Base-by-base conservation (phyloP, 192 early-diverging fungal species). In the Kickxella alabastrina region DNA sequence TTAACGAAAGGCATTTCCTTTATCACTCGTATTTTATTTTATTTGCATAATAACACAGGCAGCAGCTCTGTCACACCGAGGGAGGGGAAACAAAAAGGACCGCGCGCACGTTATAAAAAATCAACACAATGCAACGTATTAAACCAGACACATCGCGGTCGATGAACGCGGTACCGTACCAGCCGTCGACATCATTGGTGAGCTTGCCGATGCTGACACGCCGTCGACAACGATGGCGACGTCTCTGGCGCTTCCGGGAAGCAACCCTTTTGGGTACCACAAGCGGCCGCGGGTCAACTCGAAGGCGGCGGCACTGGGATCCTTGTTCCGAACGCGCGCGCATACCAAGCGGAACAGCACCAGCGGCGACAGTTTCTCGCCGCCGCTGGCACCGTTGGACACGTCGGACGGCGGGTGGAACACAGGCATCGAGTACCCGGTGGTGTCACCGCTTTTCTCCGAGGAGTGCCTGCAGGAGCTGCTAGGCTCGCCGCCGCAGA, bases 391-490 rank as follows among this genome's bases (percentile, higher is more conserved):
- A 4, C 62, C 62, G 15, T 58, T 48, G 49, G 62, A 60, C 25
- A 31, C 39, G 28, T 15, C 55, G 12, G 42, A 40, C 18, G 49
- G 34, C 22, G 38, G 28, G 21, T 75, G 71, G 71, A 57, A 36
- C 32, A 53, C 54, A 7, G 53, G 60, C 44, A 63, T 75, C 15
- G 71, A 75, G 28, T 58, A 47, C 37, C 64, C 71, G 27, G 52
- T 47, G 12, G 51, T 75, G 52, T 66, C 65, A 50, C 60, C 71
- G 27, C 49, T 75, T 26, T 75, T 75, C 44, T 52, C 51, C 9
- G 71, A 75, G 48, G 71, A 75, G 57, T 41, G 65, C 43, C 48
- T 75, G 39, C 57, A 73, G 69, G 62, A 65, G 59, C 49, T 73
- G 26, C 44, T 73, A 28, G 63, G 69, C 12, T 58, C 69, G 5